Evolutionary conservation across 192 early-diverging fungal species (phyloP).

Genomic region (Coemansia pectinata): DNA sequence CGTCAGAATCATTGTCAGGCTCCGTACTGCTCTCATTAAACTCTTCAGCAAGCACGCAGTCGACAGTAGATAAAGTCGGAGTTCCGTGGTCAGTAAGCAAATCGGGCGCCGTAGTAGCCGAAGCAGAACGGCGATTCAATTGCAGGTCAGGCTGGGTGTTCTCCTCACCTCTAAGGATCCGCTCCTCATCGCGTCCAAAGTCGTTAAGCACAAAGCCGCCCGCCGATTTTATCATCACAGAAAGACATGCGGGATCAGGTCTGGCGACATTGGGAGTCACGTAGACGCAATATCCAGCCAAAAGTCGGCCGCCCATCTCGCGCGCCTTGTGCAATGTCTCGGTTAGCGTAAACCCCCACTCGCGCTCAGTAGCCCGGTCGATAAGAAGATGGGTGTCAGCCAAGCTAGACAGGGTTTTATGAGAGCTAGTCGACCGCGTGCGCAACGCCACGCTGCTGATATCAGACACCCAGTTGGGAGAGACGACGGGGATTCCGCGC

Average conservation of each 20-base stretch:
- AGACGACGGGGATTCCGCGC: slow-evolving; percentile 37
- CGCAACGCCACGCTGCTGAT: not conserved
- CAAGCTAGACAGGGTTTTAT: not conserved
- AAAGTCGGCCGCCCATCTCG: not conserved
- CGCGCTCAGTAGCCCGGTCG: slow-evolving; percentile 31
- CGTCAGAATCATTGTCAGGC: slow-evolving; percentile 44
- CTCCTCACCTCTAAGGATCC: slow-evolving; percentile 2
- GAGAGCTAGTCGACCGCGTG: not conserved
- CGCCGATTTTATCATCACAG: slow-evolving; percentile 25
- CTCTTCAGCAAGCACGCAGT: not conserved
- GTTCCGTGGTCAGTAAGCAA: not conserved
- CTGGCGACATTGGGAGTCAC: slow-evolving; percentile 9
- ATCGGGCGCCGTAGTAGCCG: not conserved
- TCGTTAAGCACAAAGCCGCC: slow-evolving; percentile 40
- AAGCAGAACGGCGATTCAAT: not conserved
- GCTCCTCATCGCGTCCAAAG: slow-evolving; percentile 17
- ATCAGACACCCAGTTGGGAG: slow-evolving; percentile 3
- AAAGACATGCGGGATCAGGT: slow-evolving; percentile 17
- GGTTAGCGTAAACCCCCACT: slow-evolving; percentile 28
- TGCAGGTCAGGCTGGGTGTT: not conserved
- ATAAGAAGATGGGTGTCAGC: slow-evolving; percentile 6
- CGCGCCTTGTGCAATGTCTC: slow-evolving; percentile 23
- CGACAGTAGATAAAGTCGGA: not conserved
- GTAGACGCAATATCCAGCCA: slow-evolving; percentile 24
- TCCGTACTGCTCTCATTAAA: slow-evolving; percentile 37